phyloP scores from a whole-genome alignment of 2,329 filamentous ascomycete species.

The Biscogniauxia sp. region DNA sequence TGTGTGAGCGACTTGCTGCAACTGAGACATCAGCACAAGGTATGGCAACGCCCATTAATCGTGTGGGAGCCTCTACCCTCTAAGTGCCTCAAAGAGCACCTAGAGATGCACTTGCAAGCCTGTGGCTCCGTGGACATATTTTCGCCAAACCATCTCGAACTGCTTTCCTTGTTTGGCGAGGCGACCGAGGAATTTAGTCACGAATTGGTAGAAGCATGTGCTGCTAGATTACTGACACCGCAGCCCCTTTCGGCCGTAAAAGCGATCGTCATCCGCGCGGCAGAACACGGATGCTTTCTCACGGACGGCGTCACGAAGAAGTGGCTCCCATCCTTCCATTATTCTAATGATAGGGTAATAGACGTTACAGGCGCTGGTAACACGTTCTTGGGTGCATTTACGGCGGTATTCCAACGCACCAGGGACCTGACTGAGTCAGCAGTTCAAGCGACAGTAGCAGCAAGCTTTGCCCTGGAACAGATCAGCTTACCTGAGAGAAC shows the following conservation, averaged over 20 bases:
- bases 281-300: slow-evolving; percentile 31
- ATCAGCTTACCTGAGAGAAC: neutral
- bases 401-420: slow-evolving; percentile 25
- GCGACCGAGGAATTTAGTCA: slow-evolving; percentile 21
- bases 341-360: slow-evolving; percentile 20
- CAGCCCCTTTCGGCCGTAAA: neutral
- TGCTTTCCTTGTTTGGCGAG: slow-evolving; percentile 24
- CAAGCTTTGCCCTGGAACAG: slow-evolving; percentile 4
- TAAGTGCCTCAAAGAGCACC: slow-evolving; percentile 18
- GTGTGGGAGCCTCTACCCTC: slow-evolving; percentile 16
- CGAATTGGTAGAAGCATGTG: slow-evolving; percentile 19
- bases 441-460: slow-evolving; percentile 32
- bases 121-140: slow-evolving; percentile 32
- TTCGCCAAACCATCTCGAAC: slow-evolving; percentile 38
- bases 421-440: slow-evolving; percentile 25
- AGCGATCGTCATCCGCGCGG: slow-evolving; percentile 30
- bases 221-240: slow-evolving; percentile 26
- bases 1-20: slow-evolving; percentile 23
- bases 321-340: slow-evolving; percentile 33
- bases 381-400: slow-evolving; percentile 34
- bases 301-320: neutral
- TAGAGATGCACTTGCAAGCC: slow-evolving; percentile 26
- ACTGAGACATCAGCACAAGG: slow-evolving; percentile 1
- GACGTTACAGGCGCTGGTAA: slow-evolving; percentile 38
- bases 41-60: slow-evolving; percentile 5